Percentiles rank a stretch among this genome's conserved stretches.
phyloP scores from a whole-genome alignment of 441 rosid genomes.

The Hypseocharis bilobata region DNA sequence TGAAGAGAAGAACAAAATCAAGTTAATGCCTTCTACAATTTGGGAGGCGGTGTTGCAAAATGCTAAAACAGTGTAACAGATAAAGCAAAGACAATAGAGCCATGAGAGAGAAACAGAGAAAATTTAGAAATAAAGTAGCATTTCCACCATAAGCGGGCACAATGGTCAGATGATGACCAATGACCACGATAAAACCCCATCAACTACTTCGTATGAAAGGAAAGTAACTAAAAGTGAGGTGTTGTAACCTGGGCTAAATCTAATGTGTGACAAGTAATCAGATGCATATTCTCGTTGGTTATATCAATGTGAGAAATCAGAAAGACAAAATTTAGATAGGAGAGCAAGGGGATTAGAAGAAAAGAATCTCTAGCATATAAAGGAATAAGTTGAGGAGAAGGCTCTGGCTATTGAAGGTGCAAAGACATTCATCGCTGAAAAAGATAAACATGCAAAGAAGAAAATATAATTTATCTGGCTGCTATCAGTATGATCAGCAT shows the following conservation, averaged over 20 bases:
- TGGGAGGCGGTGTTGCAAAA: not conserved
- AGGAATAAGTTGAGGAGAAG: not conserved
- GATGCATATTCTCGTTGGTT: not conserved
- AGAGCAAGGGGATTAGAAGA: too few relatives aligned
- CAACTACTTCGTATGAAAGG: not conserved
- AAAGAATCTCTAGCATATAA: too few relatives aligned
- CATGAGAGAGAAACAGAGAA: too few relatives aligned
- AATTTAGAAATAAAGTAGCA: too few relatives aligned
- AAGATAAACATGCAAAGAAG: not conserved
- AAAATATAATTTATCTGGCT: not conserved
- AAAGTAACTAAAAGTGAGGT: not conserved
- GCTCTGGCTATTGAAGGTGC: too few relatives aligned
- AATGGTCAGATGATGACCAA: too few relatives aligned
- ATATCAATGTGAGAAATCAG: too few relatives aligned
- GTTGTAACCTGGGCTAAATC: not conserved
- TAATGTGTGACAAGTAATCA: not conserved
- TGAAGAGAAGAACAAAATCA: constrained; percentile 20
- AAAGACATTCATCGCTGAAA: not conserved
- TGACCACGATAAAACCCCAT: too few relatives aligned
- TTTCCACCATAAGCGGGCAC: too few relatives aligned
- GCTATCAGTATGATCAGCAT: not conserved
- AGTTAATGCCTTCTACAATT: constrained; percentile 3
- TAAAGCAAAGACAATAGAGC: too few relatives aligned
- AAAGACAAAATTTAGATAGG: too few relatives aligned
- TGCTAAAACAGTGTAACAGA: not conserved